Evolutionary conservation across 108 stramenopile species (phyloP).

Genomic region (Mediolabrus comicus): DNA sequence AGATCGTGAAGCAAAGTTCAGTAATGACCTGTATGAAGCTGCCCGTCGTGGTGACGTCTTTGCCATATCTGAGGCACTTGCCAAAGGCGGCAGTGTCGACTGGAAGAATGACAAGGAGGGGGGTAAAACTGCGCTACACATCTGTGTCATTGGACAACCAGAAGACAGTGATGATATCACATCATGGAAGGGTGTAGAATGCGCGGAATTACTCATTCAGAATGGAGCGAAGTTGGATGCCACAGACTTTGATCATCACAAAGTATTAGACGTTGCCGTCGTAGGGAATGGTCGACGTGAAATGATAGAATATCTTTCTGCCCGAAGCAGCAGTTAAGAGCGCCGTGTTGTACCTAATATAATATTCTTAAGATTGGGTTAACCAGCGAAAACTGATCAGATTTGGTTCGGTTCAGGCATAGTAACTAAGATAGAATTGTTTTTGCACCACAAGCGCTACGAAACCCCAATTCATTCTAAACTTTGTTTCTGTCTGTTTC

Average conservation of each 20-base stretch:
- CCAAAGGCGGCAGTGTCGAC: constrained; percentile 74
- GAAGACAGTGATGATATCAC: constrained; percentile 27
- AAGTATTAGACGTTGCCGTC: constrained; percentile 69
- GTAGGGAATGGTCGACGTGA: constrained; percentile 60
- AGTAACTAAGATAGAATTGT: too few species aligned
- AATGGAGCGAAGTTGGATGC: constrained; percentile 76
- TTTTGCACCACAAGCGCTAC: neutral
- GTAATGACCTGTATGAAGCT: constrained; percentile 63
- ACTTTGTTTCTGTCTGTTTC: too few species aligned
- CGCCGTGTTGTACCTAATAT: neutral
- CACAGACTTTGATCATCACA: constrained; percentile 55
- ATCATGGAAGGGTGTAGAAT: constrained; percentile 69
- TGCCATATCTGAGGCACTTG: constrained; percentile 60
- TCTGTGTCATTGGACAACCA: constrained; percentile 53
- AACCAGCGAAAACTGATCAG: too few species aligned
- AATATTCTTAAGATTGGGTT: constrained; percentile 7
- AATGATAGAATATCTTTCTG: constrained; percentile 78
- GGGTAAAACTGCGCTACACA: constrained; percentile 63
- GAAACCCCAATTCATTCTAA: too few species aligned
- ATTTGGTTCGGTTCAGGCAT: too few species aligned
- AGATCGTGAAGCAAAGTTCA: constrained; percentile 64
- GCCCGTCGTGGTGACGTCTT: constrained; percentile 60
- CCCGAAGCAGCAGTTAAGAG: constrained; percentile 25
- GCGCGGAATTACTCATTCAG: constrained; percentile 78
- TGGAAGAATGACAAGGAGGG: constrained; percentile 69